Evolutionary conservation across 495 filamentous ascomycete genomes (phyloP).

Genomic region (Lophiotrema nucula): DNA sequence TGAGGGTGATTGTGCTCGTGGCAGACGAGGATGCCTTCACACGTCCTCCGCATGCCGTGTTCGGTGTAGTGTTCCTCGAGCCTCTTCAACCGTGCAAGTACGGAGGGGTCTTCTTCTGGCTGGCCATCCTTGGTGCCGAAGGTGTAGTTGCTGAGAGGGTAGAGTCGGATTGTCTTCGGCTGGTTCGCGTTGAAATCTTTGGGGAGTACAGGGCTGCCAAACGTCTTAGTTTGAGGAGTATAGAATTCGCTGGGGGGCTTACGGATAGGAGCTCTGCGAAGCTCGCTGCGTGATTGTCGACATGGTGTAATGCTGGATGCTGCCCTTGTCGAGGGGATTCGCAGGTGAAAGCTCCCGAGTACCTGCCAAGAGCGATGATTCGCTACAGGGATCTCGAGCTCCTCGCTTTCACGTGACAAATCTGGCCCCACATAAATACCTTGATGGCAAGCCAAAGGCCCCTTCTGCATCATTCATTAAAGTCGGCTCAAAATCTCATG

Average conservation of each 20-base stretch:
- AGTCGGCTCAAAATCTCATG: no score
- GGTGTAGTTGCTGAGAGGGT: conserved; percentile 96
- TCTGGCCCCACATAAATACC: no score
- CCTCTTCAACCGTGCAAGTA: conserved; percentile 84
- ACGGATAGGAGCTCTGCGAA: conserved; percentile 39
- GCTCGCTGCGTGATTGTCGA: conserved; percentile 39
- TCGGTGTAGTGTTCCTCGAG: conserved; percentile 90
- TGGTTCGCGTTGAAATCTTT: conserved; percentile 84
- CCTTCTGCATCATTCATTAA: no score
- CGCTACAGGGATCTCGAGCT: no score
- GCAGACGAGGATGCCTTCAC: conserved; percentile 93
- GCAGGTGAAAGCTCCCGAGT: neutral
- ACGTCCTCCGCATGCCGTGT: conserved; percentile 94
- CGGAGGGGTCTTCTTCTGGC: conserved; percentile 95
- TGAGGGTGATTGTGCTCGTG: conserved; percentile 99
- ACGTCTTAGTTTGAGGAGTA: neutral
- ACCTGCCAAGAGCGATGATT: neutral
- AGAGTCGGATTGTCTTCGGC: conserved; percentile 85
- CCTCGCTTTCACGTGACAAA: no score
- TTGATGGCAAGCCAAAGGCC: no score
- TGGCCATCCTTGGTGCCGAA: conserved; percentile 98
- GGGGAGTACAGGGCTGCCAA: conserved; percentile 67
- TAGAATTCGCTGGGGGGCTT: conserved; percentile 1
- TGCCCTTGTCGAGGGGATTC: neutral
- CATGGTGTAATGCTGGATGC: conserved; percentile 29